Conservation (phyloP, 2,329 filamentous ascomycete species). For the Cercospora brassicicola region DNA sequence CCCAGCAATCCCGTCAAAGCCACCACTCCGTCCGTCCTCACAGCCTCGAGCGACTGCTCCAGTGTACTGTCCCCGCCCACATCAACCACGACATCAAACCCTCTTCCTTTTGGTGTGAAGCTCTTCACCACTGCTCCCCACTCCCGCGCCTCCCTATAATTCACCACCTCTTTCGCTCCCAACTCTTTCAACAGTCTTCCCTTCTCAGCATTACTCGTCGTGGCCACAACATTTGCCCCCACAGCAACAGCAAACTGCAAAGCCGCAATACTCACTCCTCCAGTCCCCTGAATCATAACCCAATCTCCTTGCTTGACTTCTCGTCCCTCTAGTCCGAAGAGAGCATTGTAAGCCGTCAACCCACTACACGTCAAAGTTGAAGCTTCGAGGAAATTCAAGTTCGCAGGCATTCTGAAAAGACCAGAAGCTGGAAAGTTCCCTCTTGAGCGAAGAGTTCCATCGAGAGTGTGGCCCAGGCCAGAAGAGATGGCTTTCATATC, state of each 20-base stretch:
- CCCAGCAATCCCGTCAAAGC: constrained; percentile 22
- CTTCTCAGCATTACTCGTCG: constrained; percentile 53
- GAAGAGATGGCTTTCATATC: constrained; percentile 19
- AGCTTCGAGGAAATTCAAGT: constrained; percentile 46
- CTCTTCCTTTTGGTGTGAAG: constrained; percentile 47
- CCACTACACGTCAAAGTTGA: constrained; percentile 48
- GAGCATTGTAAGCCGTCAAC: constrained; percentile 50
- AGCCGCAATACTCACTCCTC: constrained; percentile 64
- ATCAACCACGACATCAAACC: constrained; percentile 53
- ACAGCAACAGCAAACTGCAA: constrained; percentile 55
- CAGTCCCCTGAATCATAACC: constrained; percentile 65
- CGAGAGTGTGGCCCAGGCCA: constrained; percentile 29
- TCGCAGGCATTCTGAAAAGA: constrained; percentile 36
- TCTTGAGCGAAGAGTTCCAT: constrained; percentile 66
- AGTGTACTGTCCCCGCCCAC: background rate
- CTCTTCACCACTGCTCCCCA: constrained; percentile 53
- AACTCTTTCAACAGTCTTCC: constrained; percentile 38
- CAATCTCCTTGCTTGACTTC: constrained; percentile 36
- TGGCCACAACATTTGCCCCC: constrained; percentile 57
- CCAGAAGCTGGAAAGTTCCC: constrained; percentile 64
- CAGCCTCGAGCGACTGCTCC: constrained; percentile 14
- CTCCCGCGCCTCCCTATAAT: constrained; percentile 51
- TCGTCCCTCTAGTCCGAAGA: constrained; percentile 46
- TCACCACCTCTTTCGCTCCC: constrained; percentile 55
- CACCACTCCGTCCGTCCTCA: constrained; percentile 43